Evolutionary conservation across 2,329 filamentous ascomycete genomes (phyloP), one percentile per base, ranked within the genome.

Genomic region (Daldinia sp.): DNA sequence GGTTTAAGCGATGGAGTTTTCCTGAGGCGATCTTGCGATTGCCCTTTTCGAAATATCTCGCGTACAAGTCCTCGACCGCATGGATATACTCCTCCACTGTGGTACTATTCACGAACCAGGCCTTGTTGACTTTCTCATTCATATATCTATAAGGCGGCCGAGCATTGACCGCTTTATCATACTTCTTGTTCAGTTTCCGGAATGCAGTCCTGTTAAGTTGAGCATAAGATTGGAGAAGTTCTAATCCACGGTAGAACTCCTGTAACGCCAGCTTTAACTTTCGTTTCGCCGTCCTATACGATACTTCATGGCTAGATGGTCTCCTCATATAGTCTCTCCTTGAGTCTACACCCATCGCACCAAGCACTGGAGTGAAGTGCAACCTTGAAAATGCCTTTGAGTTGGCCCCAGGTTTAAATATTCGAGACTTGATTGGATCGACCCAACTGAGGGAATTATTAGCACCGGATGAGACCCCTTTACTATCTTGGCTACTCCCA

Each of bases 161-260:
- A 44, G 93, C 91, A 74, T 94, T 89, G 63, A 94, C 89, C 1
- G 92, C 89, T 82, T 98, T 99, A 84, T 98, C 94, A 78, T 97
- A 98, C 81, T 99, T 99, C 80, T 99, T 99, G 81, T 97, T 98
- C 77, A 99, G 93, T 80, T 99, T 99, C 35, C 94, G 90, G 77
- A 98, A 98, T 0, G 94, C 96, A 0, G 93, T 97, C 55, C 93
- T 88, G 79, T 99, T 99, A 13, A 98, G 85, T 23, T 97, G 82
- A 1, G 94, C 91, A 75, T 97, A 99, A 0, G 93, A 92, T 81
- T 98, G 98, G 66, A 99, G 86, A 51, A 98, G 83, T 78, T 99
- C 96, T 13, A 99, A 85, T 0, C 93, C 92, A 20, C 95, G 91
- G 78, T 99, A 98, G 78, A 94, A 97, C 78, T 98, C 96, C 75